These are phyloP conservation scores for Senna tora DNA, from an alignment of 306 rosid species.

Conservation along the genomic window DNA sequence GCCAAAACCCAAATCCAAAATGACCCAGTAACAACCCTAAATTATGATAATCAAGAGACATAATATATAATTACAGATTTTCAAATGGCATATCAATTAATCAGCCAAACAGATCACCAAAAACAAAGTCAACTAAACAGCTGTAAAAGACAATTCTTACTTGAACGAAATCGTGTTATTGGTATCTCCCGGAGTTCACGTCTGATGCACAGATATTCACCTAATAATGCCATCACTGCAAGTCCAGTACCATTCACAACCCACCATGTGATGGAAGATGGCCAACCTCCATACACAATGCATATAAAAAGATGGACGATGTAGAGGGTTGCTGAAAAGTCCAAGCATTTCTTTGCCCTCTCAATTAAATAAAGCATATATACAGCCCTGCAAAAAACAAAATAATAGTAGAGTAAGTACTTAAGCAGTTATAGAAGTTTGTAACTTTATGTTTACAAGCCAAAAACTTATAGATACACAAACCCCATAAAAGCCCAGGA, in stretches of 20 bases:
- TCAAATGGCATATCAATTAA: constrained; percentile 1
- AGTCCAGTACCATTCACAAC: constrained; percentile 73
- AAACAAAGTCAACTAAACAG: not conserved
- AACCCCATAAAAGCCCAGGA: not conserved
- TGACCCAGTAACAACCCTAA: not conserved
- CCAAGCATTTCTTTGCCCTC: constrained; percentile 78
- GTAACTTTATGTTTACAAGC: not conserved
- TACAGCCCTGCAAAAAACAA: constrained; percentile 61
- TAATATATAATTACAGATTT: not conserved
- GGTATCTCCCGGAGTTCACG: constrained; percentile 71
- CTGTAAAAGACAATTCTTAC: constrained; percentile 46
- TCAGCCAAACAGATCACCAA: not conserved
- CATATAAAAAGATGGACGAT: constrained; percentile 69
- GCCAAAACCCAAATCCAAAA: not conserved
- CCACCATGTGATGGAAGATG: constrained; percentile 86
- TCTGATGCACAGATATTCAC: constrained; percentile 63
- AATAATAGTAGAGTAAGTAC: not conserved
- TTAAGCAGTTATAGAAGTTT: not conserved
- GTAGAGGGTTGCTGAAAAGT: constrained; percentile 71
- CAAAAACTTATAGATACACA: not conserved
- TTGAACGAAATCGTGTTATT: constrained; percentile 62
- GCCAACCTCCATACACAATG: constrained; percentile 81
- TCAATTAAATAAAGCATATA: constrained; percentile 67
- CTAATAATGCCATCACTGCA: constrained; percentile 70
- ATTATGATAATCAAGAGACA: not conserved